Base-by-base conservation (phyloP, 371 early-diverging fungal species). In the Rhizomucor miehei region DNA sequence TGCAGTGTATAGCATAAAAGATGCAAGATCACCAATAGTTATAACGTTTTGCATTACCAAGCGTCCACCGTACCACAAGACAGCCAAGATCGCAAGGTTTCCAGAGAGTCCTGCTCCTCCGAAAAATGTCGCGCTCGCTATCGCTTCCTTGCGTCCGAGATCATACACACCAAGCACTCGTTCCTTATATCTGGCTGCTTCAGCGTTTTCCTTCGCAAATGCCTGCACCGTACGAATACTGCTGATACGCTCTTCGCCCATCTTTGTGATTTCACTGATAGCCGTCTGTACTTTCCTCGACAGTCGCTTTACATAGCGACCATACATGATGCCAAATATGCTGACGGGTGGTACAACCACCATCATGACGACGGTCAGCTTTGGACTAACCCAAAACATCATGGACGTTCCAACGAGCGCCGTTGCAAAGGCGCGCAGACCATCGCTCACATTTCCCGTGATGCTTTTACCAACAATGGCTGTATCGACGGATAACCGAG, bases 1-100 rank as follows among this genome's bases (percentile, higher is more conserved):
- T 1, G 87, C 88, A 5, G 91, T 90, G 65, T 93, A 93, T 41
- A 93, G 60, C 76, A 92, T 85, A 56, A 92, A 91, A 6, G 86
- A 84, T 12, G 91, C 81, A 72, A 93, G 71, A 25, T 89, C 88
- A 43, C 94, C 94, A 52, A 89, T 81, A 0, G 89, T 76, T 20
- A 93, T 86, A 0, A 65, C 73, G 35, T 86, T 80, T 13, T 73
- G 48, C 70, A 79, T 63, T 10, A 91, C 92, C 87, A 93, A 85
- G 37, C 76, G 74, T 0, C 89, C 88, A 62, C 89, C 90, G 52
- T 87, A 83, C 53, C 87, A 89, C 34, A 93, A 63, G 24, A 93
- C 85, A 3, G 89, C 88, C 61, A 93, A 62, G 6, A 87, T 72
- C 12, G 87, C 83, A 52, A 90, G 50, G 59, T 91, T 91, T 17